Evolutionary conservation across 2,329 filamentous ascomycete species (phyloP), one percentile per base, ranked within the genome.

Genomic region (Curvularia spicifera): DNA sequence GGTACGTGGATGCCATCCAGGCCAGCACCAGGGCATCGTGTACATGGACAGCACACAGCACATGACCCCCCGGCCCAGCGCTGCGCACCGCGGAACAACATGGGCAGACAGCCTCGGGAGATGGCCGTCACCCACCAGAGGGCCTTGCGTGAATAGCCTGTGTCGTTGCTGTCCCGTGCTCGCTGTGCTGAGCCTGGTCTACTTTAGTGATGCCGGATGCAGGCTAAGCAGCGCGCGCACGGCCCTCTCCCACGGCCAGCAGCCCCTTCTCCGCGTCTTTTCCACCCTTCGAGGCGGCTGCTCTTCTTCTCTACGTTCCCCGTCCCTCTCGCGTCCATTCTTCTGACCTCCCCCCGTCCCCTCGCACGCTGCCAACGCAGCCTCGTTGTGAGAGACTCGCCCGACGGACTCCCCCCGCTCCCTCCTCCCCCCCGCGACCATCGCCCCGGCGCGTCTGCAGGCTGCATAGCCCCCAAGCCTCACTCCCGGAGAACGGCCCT

Each of bases 231-330:
- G 50, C 45, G 52, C n/a, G 55, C 54, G 58, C 60, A 60, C 66
- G 39, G 44, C 51, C 42, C 52, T 6, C 33, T 18, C 3, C 5
- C 22, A 51, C 52, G 54, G 65, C 56, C 56, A 64, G 59, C 57
- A 58, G 64, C 63, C 66, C 63, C 65, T 64, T 63, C 66, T 64
- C 59, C 59, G 60, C 57, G 57, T 63, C 67, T 66, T 63, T 67
- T 67, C 64, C 56, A 62, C 61, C 60, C 42, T 44, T 65, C 63
- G 66, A 68, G 64, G 59, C 66, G 64, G 62, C 65, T 59, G 49
- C 60, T 68, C 66, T 63, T 61, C 64, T 68, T 59, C 56, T 54
- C 57, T 58, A 52, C 53, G 63, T 64, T 46, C 52, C 59, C 50
- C 51, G 42, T 44, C 42, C 31, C 40, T 35, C 55, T 50, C 55